Conservation (phyloP, 2,329 filamentous ascomycete genomes). For the Pseudogymnoascus pannorum region DNA sequence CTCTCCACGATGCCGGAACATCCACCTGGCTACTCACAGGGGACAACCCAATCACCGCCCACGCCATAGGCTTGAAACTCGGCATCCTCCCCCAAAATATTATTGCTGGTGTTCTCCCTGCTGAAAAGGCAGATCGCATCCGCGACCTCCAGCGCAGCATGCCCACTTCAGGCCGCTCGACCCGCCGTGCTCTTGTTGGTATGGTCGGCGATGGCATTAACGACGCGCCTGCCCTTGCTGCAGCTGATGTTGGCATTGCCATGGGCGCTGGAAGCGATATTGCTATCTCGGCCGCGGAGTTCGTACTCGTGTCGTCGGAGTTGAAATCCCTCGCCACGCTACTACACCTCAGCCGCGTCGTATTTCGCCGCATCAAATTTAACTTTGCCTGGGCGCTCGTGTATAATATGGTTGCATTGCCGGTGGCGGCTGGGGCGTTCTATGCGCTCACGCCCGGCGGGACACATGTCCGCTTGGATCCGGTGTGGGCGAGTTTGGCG, state of each 20-base stretch:
- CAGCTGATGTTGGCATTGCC: constrained; percentile 72
- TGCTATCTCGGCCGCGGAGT: constrained; percentile 69
- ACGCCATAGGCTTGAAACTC: constrained; percentile 66
- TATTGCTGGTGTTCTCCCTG: constrained; percentile 79
- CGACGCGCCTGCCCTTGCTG: constrained; percentile 69
- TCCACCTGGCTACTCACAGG: constrained; percentile 90
- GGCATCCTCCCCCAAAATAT: constrained; percentile 69
- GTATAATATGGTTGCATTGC: constrained; percentile 55
- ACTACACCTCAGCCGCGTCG: constrained; percentile 47
- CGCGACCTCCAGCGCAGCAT: constrained; percentile 44
- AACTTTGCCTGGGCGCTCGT: constrained; percentile 61
- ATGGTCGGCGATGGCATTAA: constrained; percentile 84
- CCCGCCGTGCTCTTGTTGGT: constrained; percentile 51
- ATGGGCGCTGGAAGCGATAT: constrained; percentile 72
- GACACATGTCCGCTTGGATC: constrained; percentile 55
- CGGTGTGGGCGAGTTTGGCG: constrained; percentile 76
- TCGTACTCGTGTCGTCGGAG: constrained; percentile 62
- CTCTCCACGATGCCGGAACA: constrained; percentile 58
- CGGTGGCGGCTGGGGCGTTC: constrained; percentile 55
- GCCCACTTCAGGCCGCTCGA: background rate
- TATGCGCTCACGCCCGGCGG: constrained; percentile 40
- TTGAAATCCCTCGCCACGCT: constrained; percentile 51
- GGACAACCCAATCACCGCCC: constrained; percentile 79
- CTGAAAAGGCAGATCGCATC: constrained; percentile 71
- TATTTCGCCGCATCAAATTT: constrained; percentile 55